Base-by-base conservation (phyloP, 768 basidiomycete species). In the Hydnomerulius pinastri region DNA sequence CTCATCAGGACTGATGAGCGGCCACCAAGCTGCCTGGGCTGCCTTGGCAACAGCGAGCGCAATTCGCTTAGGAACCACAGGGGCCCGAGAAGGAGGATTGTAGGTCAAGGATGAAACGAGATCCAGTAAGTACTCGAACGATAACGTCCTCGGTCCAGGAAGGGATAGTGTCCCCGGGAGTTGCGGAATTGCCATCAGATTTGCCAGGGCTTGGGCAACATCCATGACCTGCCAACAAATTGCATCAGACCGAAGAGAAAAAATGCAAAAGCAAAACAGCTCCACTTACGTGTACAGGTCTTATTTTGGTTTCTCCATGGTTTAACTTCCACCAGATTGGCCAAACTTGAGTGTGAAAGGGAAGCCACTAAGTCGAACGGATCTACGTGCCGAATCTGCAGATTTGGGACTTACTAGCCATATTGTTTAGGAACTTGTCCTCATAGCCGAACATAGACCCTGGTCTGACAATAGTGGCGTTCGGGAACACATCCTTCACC, bases 321-420 rank as follows among this genome's bases (percentile, higher is more conserved):
- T 99, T 99, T 54, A 98, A 77, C 66, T 90, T 90, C 92, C 87
- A 98, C 80, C 90, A 88, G 52, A 92, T 86, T 12, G 95, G 88
- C 82, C 89, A 95, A 57, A 82, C 94, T n/a, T 62, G 15, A 57
- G 50, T 30, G 25, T 18, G 41, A 28, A 41, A 24, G 20, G n/a
- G n/a, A n/a, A n/a, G 38, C 54, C 46, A 48, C 54, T 50, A 20
- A 58, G 57, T 18, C n/a, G 20, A 44, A 51, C 52, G 43, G n/a
- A n/a, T 55, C 50, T 42, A 24, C 37, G 18, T 24, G 36, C 50
- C 51, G 37, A 32, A 32, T 32, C 41, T 12, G 30, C 29, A 29
- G 44, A 13, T 53, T 38, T 39, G 37, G 35, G 50, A 80, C 88
- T 70, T 67, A 95, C 94, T 73, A 43, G 93, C 89, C 71, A 97